A percentile compares a stretch with the other conserved stretches of the same genome.
Evolutionary conservation across 2,329 filamentous ascomycete species (phyloP).

Genomic region (Phyllosticta citribraziliensis): DNA sequence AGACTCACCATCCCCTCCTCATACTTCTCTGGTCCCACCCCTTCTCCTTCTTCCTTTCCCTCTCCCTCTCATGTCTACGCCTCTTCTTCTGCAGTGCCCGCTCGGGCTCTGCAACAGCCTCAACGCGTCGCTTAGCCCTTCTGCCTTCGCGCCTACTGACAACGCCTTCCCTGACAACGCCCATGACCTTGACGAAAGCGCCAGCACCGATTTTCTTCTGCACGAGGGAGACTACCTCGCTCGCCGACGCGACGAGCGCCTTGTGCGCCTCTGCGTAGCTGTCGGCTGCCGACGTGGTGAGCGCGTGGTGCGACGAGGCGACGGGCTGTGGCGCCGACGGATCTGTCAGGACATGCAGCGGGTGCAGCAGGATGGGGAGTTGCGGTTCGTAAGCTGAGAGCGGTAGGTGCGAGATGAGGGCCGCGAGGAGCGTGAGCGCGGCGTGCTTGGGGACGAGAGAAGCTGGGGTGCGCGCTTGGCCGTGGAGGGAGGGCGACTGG

Average conservation of each 20-base stretch:
- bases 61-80: constrained; percentile 59
- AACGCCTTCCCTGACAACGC: constrained; percentile 64
- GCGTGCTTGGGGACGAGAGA: constrained; percentile 66
- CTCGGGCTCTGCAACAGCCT: constrained; percentile 75
- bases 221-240: constrained; percentile 69
- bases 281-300: constrained; percentile 45
- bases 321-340: constrained; percentile 58
- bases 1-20: constrained; percentile 52
- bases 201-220: constrained; percentile 77
- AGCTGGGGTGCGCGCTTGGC: constrained; percentile 44
- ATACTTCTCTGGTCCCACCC: constrained; percentile 60
- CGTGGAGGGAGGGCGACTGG: constrained; percentile 36
- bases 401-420: constrained; percentile 55
- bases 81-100: constrained; percentile 68
- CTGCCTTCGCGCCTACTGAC: constrained; percentile 62
- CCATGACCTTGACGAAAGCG: constrained; percentile 64
- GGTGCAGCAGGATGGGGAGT: constrained; percentile 54
- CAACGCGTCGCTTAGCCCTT: constrained; percentile 77
- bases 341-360: constrained; percentile 78
- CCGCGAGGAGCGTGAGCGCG: constrained; percentile 63
- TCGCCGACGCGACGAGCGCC: constrained; percentile 58
- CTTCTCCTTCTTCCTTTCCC: constrained; percentile 57
- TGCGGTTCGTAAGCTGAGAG: constrained; percentile 49
- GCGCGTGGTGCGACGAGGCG: not conserved
- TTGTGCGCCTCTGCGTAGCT: constrained; percentile 61